phyloP scores from a whole-genome alignment of 2,329 filamentous ascomycete genomes.

The Tolypocladium ophioglossoides region DNA sequence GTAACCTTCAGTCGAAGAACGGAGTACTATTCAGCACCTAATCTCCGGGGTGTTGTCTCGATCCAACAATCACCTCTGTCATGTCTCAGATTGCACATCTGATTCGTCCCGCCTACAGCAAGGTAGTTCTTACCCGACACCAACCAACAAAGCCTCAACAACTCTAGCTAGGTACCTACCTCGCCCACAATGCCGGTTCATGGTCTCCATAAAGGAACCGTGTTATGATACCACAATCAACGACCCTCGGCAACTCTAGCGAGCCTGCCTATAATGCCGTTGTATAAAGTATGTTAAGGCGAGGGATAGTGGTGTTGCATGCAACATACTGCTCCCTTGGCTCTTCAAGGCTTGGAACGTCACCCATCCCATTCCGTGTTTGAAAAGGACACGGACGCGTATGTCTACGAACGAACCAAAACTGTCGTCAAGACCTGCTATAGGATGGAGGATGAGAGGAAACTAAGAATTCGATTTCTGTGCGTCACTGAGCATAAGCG shows the following conservation, averaged over 20 bases:
- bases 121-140: background rate
- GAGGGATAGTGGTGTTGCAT: background rate
- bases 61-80: background rate
- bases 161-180: background rate
- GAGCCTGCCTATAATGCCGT: background rate
- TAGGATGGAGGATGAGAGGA: too few relatives aligned
- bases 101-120: background rate
- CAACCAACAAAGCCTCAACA: background rate
- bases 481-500: too few relatives aligned
- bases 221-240: background rate
- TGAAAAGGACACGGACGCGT: conserved; percentile 69
- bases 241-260: background rate
- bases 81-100: background rate
- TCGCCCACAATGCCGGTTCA: background rate
- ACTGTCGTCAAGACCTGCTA: conserved; percentile 49
- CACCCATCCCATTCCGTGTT: conserved; percentile 69
- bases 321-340: conserved; percentile 61
- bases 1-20: too few relatives aligned
- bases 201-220: background rate
- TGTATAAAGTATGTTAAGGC: background rate
- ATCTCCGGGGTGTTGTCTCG: background rate
- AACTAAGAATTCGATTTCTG: too few relatives aligned
- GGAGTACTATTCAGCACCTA: background rate
- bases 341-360: conserved; percentile 64
- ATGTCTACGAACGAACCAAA: conserved; percentile 54